Evolutionary conservation across 2,329 filamentous ascomycete genomes (phyloP), one percentile per base, ranked within the genome.

Genomic region (Talaromyces verruculosus): DNA sequence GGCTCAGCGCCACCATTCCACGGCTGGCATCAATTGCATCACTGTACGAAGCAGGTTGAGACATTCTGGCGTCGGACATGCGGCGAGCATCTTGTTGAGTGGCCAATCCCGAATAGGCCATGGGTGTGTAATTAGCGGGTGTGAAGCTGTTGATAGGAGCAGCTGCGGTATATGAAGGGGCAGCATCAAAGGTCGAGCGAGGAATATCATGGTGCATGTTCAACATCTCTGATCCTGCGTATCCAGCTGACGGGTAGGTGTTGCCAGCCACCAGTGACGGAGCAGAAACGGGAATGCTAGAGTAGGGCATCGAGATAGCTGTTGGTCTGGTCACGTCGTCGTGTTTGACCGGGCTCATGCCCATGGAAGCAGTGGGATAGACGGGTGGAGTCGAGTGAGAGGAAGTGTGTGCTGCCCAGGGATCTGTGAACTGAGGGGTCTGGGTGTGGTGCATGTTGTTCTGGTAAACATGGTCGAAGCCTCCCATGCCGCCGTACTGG

Each of bases 1-100:
- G 93, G 85, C 92, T 96, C 86, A 98, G 91, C 43, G 93, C 92
- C 30, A 97, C 86, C 91, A 98, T 97, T 71, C 93, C 92, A 68
- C 95, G 91, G 76, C 93, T 93, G 28, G 93, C 93, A 77, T 97
- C 94, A 65, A 98, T 88, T 33, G 92, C 92, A 75, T 97, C 94
- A 70, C 90, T 91, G 77, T 93, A 96, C 72, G 89, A 90, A 71
- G 89, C 84, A 64, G 85, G 72, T 53, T 75, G 73, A 39, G 72
- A 67, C 57, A 76, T 74, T 61, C 74, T 77, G 66, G 74, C 71
- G 65, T 81, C 76, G 72, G 93, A 94, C 74, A 92, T 89, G 78
- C 92, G 90, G 80, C 92, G 83, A 68, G 77, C 77, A 73, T 84
- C 80, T 79, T 70, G 87, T 82, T 79, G 75, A 75, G 81, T 78